Conservation (phyloP, 106 monocot species). For the Hemerocallis citrina region DNA sequence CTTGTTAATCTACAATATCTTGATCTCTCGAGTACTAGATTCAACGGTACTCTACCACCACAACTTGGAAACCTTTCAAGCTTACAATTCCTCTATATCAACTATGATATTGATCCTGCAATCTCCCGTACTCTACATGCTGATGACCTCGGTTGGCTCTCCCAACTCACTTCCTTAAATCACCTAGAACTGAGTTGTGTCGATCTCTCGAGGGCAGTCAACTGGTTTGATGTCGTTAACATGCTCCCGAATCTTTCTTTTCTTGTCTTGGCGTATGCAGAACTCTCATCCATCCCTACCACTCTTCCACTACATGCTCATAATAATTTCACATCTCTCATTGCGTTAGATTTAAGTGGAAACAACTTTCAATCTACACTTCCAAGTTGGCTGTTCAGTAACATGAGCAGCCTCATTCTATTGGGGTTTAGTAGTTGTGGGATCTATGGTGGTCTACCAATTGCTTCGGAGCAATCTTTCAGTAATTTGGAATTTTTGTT, state of each 20-base stretch:
- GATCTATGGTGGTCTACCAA: not conserved
- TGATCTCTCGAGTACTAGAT: too few relatives aligned
- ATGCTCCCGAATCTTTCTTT: not conserved
- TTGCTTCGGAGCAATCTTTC: not conserved
- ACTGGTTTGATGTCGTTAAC: not conserved
- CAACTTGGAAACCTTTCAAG: too few relatives aligned
- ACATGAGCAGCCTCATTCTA: not conserved
- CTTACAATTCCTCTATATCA: too few relatives aligned
- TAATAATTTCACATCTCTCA: conserved; percentile 4
- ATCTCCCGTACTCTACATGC: not conserved
- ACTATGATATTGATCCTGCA: not conserved
- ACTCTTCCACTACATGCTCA: not conserved
- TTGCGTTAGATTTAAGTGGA: not conserved
- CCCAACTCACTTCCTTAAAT: not conserved
- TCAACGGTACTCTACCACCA: too few relatives aligned
- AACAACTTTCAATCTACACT: not conserved
- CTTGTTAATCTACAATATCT: too few relatives aligned
- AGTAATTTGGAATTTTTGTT: too few relatives aligned
- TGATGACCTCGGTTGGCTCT: conserved; percentile 1
- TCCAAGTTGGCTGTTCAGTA: not conserved
- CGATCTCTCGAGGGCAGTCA: not conserved
- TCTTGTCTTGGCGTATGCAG: not conserved
- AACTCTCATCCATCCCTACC: not conserved
- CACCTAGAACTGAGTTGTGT: not conserved
- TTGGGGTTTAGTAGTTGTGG: not conserved